A percentile compares a stretch with the other conserved stretches of the same genome.
Evolutionary conservation across 2,329 filamentous ascomycete genomes (phyloP).

Genomic region (Gaeumannomyces sp.): DNA sequence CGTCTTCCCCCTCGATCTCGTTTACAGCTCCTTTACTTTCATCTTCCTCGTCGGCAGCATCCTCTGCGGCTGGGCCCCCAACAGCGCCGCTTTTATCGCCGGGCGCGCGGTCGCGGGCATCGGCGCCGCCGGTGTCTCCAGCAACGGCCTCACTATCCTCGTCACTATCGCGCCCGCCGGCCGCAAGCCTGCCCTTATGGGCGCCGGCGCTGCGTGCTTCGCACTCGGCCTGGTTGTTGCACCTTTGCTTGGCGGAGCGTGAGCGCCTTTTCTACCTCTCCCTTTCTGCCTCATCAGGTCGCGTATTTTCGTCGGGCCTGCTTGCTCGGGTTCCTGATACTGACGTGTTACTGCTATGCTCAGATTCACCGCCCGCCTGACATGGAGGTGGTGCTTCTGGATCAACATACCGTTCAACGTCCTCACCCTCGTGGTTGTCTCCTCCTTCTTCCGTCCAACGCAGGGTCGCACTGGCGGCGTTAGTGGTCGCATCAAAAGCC

Average conservation of each 20-base stretch:
- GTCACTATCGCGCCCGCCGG: background rate
- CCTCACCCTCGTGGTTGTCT: background rate
- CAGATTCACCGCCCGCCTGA: slow-evolving; percentile 30
- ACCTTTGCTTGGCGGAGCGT: no score
- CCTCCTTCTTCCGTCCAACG: background rate
- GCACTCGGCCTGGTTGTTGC: no score
- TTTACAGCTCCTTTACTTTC: slow-evolving; percentile 10
- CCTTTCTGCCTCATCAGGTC: no score
- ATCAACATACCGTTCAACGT: slow-evolving; percentile 37
- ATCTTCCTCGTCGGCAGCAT: slow-evolving; percentile 51
- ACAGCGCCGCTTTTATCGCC: slow-evolving; percentile 45
- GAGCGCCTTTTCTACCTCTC: no score
- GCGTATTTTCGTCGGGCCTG: slow-evolving; percentile 26
- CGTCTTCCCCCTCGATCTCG: no score
- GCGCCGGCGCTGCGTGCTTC: no score
- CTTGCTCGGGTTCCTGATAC: slow-evolving; percentile 14
- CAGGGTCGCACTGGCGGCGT: no score
- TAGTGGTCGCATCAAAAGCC: no score
- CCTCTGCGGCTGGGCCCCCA: slow-evolving; percentile 44
- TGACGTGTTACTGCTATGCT: slow-evolving; percentile 11
- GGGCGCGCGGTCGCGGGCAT: slow-evolving; percentile 48
- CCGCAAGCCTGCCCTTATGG: no score
- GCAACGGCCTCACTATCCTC: slow-evolving; percentile 45
- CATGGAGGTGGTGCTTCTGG: slow-evolving; percentile 40
- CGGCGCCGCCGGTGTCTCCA: slow-evolving; percentile 44